A percentile compares a stretch with the other conserved stretches of the same genome.
These are phyloP conservation scores for Hyphodiscus hymeniophilus DNA, from an alignment of 495 filamentous ascomycete genomes.

Conservation along the genomic window DNA sequence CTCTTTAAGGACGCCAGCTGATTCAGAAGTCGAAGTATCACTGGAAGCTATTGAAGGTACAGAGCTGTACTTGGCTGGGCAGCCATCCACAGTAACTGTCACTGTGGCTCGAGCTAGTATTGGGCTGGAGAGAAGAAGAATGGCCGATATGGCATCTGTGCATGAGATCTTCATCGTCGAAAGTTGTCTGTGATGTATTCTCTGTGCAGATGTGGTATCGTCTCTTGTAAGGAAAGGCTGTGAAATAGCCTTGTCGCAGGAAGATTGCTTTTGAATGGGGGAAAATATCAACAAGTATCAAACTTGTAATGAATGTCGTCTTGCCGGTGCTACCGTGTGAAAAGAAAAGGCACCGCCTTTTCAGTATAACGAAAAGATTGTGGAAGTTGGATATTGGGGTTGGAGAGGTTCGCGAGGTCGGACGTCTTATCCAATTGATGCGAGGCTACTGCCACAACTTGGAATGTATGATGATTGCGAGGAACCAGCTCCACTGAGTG, in stretches of 20 bases:
- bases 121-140: constrained; percentile 4
- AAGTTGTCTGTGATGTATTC: neutral
- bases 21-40: neutral
- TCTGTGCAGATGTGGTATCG: no score
- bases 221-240: neutral
- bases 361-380: no score
- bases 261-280: neutral
- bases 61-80: neutral
- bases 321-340: neutral
- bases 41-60: neutral
- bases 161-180: constrained; percentile 7
- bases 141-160: constrained; percentile 6
- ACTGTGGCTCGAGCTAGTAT: neutral
- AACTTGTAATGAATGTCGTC: neutral
- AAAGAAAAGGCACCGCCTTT: no score
- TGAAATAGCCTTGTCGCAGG: neutral
- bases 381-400: no score
- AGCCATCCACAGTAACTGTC: neutral
- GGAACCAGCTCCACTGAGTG: no score
- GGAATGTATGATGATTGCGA: no score
- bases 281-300: neutral
- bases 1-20: neutral
- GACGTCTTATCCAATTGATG: no score
- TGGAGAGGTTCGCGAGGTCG: no score
- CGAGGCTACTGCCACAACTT: no score